Evolutionary conservation across 106 monocot species (phyloP), one percentile per base, ranked within the genome.

Genomic region (Phalaenopsis aphrodite): DNA sequence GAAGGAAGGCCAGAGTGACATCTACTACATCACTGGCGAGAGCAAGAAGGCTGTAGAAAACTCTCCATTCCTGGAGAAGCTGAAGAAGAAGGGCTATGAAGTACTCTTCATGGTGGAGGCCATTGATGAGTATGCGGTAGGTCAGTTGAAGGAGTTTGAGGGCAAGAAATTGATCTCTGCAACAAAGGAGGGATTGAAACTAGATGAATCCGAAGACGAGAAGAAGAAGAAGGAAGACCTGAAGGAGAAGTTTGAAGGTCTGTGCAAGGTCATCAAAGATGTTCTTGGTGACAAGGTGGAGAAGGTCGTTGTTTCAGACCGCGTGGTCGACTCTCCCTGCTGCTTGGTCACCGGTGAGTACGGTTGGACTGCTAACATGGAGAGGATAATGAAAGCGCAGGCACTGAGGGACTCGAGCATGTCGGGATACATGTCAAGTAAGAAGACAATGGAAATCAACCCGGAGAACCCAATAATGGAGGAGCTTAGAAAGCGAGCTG

Each of bases 361-460:
- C 36, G 92, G 92, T 0, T 92, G 92, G 92, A 86, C 92, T 30
- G 92, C 92, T 4, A 92, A 92, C 86, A 92, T 92, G 92, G 92
- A 92, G 83, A 86, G 92, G 65, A 92, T 92, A 81, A 92, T 92
- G 92, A 92, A 88, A 84, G 92, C 92, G 0, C 92, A 92, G 30
- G 92, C 92, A 0, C 79, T 92, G 61, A 86, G 89, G 78, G 89
- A 92, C 56, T 89, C 87, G 19, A 92, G 88, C 89, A 92, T 92
- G 89, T 86, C 89, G 17, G 88, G 92, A 2, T 90, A 92, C 77
- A 92, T 92, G 92, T 89, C 89, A 0, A 92, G 92, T 84, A 92
- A 92, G 86, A 92, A 92, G 88, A 92, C 92, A 0, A 90, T 92
- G 92, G 92, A 92, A 83, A 92, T 92, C 83, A 92, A 92, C 84